Percentiles rank a stretch among this genome's conserved stretches.
These are phyloP conservation scores for Breviolum minutum DNA, from an alignment of 73 alveolate genomes.

Conservation along the genomic window DNA sequence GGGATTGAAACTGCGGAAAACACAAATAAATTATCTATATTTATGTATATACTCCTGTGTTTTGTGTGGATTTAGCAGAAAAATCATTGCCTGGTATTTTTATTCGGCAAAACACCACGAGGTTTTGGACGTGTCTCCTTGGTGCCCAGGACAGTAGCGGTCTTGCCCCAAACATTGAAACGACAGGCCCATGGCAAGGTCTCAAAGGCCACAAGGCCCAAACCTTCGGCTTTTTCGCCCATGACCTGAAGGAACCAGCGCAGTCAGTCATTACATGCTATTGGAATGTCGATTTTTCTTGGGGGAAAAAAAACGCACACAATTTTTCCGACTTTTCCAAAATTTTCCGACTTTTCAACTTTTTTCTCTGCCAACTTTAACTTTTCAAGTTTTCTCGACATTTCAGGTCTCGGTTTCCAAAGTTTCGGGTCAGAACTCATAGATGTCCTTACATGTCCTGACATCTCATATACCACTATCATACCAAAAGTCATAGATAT, in stretches of 20 bases:
- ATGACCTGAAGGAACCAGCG: neutral
- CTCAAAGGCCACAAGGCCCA: constrained; percentile 87
- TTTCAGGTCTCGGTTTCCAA: no score
- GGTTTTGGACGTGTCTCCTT: neutral
- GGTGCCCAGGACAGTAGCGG: constrained; percentile 75
- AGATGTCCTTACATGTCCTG: neutral
- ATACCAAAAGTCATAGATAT: no score
- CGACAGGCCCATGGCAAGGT: constrained; percentile 88
- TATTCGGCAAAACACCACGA: neutral
- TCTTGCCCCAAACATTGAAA: constrained; percentile 84
- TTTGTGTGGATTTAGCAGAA: neutral
- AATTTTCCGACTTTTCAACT: neutral
- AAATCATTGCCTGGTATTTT: neutral
- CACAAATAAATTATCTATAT: no score
- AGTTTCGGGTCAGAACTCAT: neutral
- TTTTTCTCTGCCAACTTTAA: neutral
- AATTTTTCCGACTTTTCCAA: neutral
- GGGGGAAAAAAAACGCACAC: neutral
- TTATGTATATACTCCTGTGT: neutral
- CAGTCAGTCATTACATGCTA: neutral
- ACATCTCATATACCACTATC: neutral
- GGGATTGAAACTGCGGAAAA: no score
- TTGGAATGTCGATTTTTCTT: no score
- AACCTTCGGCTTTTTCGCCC: constrained; percentile 67
- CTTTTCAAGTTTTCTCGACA: neutral